Conservation (phyloP, 2,329 filamentous ascomycete genomes). For the Penicillium oxalicum region DNA sequence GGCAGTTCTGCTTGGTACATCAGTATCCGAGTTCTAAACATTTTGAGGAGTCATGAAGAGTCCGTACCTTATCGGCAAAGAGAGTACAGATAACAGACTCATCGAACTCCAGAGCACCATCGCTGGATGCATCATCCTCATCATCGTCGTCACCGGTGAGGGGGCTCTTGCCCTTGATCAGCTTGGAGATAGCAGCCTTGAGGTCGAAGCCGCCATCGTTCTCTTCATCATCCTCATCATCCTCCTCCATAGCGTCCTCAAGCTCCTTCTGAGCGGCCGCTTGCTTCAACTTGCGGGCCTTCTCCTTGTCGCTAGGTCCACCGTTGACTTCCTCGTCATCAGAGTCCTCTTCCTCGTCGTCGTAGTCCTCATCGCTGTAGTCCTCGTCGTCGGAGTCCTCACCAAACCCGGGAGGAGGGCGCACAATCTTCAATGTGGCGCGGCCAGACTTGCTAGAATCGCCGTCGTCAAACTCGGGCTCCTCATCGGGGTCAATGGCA, state of each 20-base stretch:
- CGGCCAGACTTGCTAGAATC: constrained; percentile 60
- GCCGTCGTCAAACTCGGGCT: constrained; percentile 59
- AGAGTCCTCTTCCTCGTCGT: constrained; percentile 40
- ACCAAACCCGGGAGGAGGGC: constrained; percentile 56
- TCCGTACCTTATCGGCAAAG: constrained; percentile 77
- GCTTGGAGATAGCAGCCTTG: constrained; percentile 47
- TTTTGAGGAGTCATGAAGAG: not conserved
- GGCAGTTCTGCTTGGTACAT: constrained; percentile 63
- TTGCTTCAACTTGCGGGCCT: constrained; percentile 80
- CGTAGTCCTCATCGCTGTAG: constrained; percentile 39
- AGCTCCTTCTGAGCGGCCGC: constrained; percentile 73
- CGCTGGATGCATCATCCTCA: constrained; percentile 50
- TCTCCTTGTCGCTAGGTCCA: constrained; percentile 83
- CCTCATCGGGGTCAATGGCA: constrained; percentile 83
- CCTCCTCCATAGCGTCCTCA: constrained; percentile 58
- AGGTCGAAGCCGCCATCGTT: constrained; percentile 57
- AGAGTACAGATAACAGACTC: constrained; percentile 95
- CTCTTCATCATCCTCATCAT: constrained; percentile 54
- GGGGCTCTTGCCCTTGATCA: constrained; percentile 64
- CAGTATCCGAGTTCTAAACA: not conserved
- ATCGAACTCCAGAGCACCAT: constrained; percentile 63
- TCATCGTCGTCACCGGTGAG: constrained; percentile 57
- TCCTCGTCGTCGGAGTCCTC: constrained; percentile 52
- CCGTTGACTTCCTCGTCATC: constrained; percentile 75
- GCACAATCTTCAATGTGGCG: constrained; percentile 86